Conservation (phyloP, 139 green algal species). For the Zygnema cylindricum region DNA sequence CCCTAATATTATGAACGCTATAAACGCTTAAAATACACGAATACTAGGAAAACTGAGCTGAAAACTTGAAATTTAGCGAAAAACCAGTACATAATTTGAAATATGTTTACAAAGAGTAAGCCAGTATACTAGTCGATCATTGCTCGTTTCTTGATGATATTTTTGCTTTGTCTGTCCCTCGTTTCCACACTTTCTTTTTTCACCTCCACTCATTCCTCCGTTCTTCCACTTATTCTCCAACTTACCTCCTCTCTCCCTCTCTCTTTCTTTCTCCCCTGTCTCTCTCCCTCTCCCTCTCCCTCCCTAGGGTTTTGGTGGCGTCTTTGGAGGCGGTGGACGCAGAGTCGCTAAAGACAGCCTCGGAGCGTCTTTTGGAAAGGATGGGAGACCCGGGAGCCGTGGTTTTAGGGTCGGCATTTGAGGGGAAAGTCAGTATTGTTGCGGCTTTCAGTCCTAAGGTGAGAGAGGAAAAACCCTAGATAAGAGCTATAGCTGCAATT, state of each 20-base stretch:
- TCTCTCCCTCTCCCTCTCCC: not conserved
- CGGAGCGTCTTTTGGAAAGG: constrained; percentile 66
- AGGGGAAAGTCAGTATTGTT: constrained; percentile 62
- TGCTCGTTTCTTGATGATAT: no score
- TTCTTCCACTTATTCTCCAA: not conserved
- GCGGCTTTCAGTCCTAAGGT: constrained; percentile 56
- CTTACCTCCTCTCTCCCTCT: not conserved
- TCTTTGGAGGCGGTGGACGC: constrained; percentile 78
- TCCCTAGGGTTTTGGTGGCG: constrained; percentile 72
- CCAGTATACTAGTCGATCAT: no score
- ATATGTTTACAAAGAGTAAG: no score
- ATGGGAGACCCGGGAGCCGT: constrained; percentile 79
- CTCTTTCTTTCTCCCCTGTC: not conserved
- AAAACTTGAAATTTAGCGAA: no score
- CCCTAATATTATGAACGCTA: no score
- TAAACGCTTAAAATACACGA: no score
- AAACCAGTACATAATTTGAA: no score
- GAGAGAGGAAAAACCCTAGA: no score
- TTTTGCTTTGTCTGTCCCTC: no score
- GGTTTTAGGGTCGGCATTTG: constrained; percentile 69
- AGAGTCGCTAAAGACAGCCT: constrained; percentile 74
- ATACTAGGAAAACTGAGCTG: no score
- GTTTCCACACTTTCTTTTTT: no score
- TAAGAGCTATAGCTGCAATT: no score
- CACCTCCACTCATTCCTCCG: not conserved